Evolutionary conservation across 495 filamentous ascomycete species (phyloP), one percentile per base, ranked within the genome.

Genomic region (Bacidia gigantensis): DNA sequence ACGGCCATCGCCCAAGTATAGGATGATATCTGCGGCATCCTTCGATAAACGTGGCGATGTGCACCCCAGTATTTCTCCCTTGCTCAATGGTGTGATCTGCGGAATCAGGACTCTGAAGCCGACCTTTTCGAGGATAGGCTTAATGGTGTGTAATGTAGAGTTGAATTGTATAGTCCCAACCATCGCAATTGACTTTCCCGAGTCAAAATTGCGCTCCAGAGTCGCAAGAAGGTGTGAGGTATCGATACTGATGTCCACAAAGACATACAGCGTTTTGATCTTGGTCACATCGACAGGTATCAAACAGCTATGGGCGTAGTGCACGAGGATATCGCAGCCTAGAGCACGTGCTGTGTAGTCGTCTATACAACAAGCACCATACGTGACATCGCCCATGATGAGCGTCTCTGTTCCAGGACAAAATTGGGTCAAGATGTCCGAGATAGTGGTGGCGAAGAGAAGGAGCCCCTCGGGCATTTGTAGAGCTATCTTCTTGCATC

Each of bases 81-180:
- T 90, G 23, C 82, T 88, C 2, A 99, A 66, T 0, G 92, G 92
- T n/a, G 81, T 79, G 51, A 94, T 94, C 62, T 97, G 93, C 0
- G 92, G 92, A 40, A 97, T 83, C 24, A 93, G 58, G 11, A 95
- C 76, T 22, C 72, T 76, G 73, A 84, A 96, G 22, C 93, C 93
- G 3, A 82, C 81, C 29, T 76, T 77, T 52, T 95, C 86, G 3
- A 99, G 75, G 0, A 78, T 72, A 9, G 82, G 72, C 50, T 79
- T 79, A 10, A 90, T 75, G 14, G 81, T 83, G 66, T 99, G 92
- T 24, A 99, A 80, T 0, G 92, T 94, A 5, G 87, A 84, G 67
- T 99, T 99, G 73, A 99, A 99, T 60, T 99, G 92, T 54, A 99
- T 99, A 3, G 92, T 99, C 14, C 90, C 92, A 0, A 99, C 89